Evolutionary conservation across 2,329 filamentous ascomycete species (phyloP).

Genomic region (Rhynchosporium graminicola): DNA sequence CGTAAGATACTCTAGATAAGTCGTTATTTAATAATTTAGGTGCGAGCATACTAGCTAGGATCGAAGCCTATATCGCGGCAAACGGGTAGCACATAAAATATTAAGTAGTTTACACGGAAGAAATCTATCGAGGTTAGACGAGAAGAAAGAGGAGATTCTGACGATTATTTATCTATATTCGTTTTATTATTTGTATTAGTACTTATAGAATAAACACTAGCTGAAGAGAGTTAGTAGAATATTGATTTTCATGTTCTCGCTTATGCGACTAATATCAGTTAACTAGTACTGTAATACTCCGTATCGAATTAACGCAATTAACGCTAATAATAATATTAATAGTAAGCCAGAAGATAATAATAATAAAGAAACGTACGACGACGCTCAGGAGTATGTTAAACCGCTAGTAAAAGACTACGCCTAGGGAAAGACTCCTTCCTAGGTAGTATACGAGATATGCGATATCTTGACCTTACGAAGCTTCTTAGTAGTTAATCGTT

Average conservation of each 20-base stretch:
- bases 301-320: no score
- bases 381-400: no score
- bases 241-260: not conserved
- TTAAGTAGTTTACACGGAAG: not conserved
- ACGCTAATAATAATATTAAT: no score
- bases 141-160: not conserved
- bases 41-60: constrained; percentile 13
- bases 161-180: not conserved
- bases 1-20: constrained; percentile 17
- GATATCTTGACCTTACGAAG: no score
- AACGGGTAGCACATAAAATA: constrained; percentile 18
- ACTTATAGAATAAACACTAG: not conserved
- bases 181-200: not conserved
- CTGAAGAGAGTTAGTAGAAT: not conserved
- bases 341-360: no score
- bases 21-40: constrained; percentile 17
- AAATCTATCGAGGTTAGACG: not conserved
- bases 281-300: constrained; percentile 10
- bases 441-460: no score
- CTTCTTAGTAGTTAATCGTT: no score
- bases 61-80: constrained; percentile 14
- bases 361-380: no score
- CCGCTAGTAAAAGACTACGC: no score
- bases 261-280: not conserved
- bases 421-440: no score